Evolutionary conservation across 78 protist genomes (phyloP).

Genomic region (Tieghemostelium lacteum): DNA sequence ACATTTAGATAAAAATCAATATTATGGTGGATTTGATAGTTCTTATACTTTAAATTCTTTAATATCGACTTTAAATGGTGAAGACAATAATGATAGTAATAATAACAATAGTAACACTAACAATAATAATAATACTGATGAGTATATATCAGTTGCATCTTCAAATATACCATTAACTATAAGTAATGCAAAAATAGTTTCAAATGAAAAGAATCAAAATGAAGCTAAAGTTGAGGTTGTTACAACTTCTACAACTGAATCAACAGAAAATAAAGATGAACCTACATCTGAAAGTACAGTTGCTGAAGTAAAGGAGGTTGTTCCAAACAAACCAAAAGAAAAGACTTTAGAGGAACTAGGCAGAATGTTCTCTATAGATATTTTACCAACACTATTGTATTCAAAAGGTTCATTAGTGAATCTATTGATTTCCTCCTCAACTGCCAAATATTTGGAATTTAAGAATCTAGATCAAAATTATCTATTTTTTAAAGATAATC

Average conservation of each 20-base stretch:
- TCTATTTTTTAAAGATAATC: neutral
- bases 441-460: constrained; percentile 85
- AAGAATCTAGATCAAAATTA: constrained; percentile 67
- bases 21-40: constrained; percentile 75
- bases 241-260: neutral
- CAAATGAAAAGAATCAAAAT: neutral
- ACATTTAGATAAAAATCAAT: constrained; percentile 77
- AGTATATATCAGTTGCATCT: neutral
- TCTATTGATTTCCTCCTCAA: constrained; percentile 67
- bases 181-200: neutral
- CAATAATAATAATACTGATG: neutral
- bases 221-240: neutral
- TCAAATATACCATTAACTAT: neutral
- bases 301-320: neutral
- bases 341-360: constrained; percentile 8
- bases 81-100: constrained; percentile 14
- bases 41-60: constrained; percentile 53
- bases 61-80: neutral
- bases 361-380: constrained; percentile 49
- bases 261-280: neutral
- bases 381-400: constrained; percentile 39
- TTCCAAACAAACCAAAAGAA: neutral
- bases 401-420: constrained; percentile 63
- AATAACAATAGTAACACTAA: neutral
- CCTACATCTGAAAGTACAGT: neutral